A percentile compares a stretch with the other conserved stretches of the same genome.
phyloP scores from a whole-genome alignment of 495 filamentous ascomycete species.

The Annulohypoxylon stygium region DNA sequence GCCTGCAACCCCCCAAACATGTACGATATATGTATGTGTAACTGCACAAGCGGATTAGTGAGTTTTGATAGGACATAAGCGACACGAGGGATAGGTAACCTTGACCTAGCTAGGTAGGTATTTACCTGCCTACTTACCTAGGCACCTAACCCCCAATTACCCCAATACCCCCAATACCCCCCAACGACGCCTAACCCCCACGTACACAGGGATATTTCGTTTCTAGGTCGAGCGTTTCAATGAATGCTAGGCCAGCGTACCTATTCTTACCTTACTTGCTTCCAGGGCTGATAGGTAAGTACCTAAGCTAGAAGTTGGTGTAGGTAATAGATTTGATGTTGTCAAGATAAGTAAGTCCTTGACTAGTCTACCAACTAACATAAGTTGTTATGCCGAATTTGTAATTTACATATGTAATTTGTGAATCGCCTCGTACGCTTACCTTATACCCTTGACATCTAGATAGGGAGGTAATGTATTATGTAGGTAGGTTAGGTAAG shows the following conservation, averaged over 20 bases:
- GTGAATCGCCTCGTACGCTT: background rate
- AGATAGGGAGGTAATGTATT: background rate
- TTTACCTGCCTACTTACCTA: background rate
- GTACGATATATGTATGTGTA: slow-evolving; percentile 11
- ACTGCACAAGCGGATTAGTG: background rate
- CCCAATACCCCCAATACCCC: slow-evolving; percentile 2
- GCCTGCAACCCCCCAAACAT: background rate
- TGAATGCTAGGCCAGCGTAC: background rate
- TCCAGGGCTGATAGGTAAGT: too few species aligned
- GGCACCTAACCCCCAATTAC: slow-evolving; percentile 12
- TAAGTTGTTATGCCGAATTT: too few species aligned
- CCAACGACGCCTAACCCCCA: slow-evolving; percentile 3
- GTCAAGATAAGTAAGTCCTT: too few species aligned
- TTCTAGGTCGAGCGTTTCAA: too few species aligned
- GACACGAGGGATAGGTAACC: background rate
- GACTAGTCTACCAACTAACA: too few species aligned
- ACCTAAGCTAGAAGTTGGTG: too few species aligned
- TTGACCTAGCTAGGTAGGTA: background rate
- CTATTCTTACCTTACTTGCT: too few species aligned
- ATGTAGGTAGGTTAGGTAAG: slow-evolving; percentile 7
- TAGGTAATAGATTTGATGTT: too few species aligned
- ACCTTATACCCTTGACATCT: background rate
- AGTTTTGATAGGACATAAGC: background rate
- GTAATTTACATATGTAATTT: background rate
- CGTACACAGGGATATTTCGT: too few species aligned